Percentiles rank a stretch among this genome's conserved stretches.
These are phyloP conservation scores for Saururus chinensis DNA, from an alignment of 164 flowering plant species.

Conservation along the genomic window DNA sequence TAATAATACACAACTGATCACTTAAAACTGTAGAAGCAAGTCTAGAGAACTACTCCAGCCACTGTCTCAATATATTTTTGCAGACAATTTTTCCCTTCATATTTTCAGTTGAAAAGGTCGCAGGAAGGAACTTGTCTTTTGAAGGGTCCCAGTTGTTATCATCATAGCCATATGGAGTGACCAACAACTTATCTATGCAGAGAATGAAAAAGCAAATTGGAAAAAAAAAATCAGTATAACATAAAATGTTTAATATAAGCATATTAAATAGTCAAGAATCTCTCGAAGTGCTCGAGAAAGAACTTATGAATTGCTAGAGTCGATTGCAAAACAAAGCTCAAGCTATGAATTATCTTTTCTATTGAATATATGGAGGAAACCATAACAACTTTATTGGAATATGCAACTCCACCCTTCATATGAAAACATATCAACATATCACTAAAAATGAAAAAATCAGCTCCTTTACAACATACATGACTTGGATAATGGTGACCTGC, in stretches of 20 bases:
- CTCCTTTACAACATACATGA: too few relatives aligned
- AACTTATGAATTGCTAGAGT: conserved; percentile 56
- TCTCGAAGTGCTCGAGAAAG: neutral
- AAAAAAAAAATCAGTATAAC: neutral
- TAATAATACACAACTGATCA: conserved; percentile 2
- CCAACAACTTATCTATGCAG: conserved; percentile 54
- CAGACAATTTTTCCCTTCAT: conserved; percentile 55
- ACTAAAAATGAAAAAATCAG: neutral
- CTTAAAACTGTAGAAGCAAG: conserved; percentile 41
- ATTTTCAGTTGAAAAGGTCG: conserved; percentile 35
- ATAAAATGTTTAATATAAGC: neutral
- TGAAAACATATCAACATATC: neutral
- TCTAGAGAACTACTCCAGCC: conserved; percentile 31
- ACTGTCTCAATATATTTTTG: conserved; percentile 47
- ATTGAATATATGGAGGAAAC: conserved; percentile 50
- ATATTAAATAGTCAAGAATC: neutral
- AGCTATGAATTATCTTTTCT: conserved; percentile 27
- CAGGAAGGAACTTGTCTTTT: conserved; percentile 47
- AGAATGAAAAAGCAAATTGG: too few relatives aligned
- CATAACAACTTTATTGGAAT: conserved; percentile 60
- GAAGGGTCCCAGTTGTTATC: conserved; percentile 69
- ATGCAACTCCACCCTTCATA: conserved; percentile 74
- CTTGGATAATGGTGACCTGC: too few relatives aligned
- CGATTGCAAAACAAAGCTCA: conserved; percentile 52
- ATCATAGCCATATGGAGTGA: conserved; percentile 60